Conservation (phyloP, 305 asterid genomes). For the Striga hermonthica region DNA sequence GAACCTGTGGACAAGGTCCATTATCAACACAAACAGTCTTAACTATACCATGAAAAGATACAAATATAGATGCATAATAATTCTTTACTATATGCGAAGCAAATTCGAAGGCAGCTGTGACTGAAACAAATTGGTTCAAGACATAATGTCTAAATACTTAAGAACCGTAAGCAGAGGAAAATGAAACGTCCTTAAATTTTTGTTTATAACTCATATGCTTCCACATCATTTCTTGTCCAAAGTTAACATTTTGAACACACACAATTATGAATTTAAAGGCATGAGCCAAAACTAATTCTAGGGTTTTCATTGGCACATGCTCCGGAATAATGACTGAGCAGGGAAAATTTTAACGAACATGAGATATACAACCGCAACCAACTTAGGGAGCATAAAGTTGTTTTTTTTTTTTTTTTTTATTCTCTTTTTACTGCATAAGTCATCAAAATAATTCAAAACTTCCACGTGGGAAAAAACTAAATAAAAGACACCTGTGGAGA, state of each 20-base stretch:
- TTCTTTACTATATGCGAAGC: slow-evolving; percentile 6
- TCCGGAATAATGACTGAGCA: slow-evolving; percentile 12
- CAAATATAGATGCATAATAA: slow-evolving; percentile 5
- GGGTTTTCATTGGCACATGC: slow-evolving; percentile 6
- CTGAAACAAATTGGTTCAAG: slow-evolving; percentile 15
- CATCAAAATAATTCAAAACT: slow-evolving; percentile 10
- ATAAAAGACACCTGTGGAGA: slow-evolving; percentile 4
- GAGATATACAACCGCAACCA: slow-evolving; percentile 6
- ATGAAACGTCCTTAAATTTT: slow-evolving; percentile 1
- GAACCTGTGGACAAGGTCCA: slow-evolving; percentile 45
- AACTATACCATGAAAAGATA: slow-evolving; percentile 6
- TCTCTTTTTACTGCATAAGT: neutral
- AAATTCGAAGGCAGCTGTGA: slow-evolving; percentile 12
- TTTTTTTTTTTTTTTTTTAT: neutral
- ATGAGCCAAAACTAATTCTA: neutral
- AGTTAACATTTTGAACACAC: neutral
- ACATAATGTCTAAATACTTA: slow-evolving; percentile 8
- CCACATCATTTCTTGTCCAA: neutral
- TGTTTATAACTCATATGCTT: slow-evolving; percentile 6
- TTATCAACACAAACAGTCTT: slow-evolving; percentile 11
- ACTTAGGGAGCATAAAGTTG: neutral
- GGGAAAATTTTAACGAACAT: slow-evolving; percentile 10
- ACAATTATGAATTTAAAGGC: slow-evolving; percentile 5
- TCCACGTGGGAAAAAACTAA: slow-evolving; percentile 10
- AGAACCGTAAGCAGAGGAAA: slow-evolving; percentile 23